Percentiles rank a stretch among this genome's conserved stretches.
Conservation (phyloP, 1,139 yeast species). For the Nakaseomyces uthaithaninus region DNA sequence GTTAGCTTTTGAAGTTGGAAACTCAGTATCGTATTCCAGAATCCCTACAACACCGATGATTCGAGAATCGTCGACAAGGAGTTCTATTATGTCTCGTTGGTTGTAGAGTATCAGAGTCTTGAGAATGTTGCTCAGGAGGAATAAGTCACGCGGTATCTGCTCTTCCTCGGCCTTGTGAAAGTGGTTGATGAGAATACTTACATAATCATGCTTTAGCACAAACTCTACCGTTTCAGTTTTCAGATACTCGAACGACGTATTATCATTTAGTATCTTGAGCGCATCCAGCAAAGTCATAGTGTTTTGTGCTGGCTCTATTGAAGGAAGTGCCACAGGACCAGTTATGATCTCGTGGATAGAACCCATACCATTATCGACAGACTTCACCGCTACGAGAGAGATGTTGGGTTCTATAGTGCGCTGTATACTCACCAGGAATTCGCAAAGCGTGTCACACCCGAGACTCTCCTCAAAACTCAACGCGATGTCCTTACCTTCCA, state of each 20-base stretch:
- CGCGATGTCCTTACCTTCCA: conserved; percentile 72
- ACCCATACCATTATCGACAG: conserved; percentile 43
- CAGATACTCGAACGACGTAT: conserved; percentile 49
- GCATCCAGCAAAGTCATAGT: conserved; percentile 42
- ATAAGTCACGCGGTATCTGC: conserved; percentile 46
- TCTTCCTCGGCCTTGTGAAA: conserved; percentile 50
- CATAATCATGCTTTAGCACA: conserved; percentile 44
- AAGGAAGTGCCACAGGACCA: conserved; percentile 70
- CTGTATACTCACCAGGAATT: conserved; percentile 65
- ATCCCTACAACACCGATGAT: conserved; percentile 66
- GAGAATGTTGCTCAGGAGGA: conserved; percentile 60
- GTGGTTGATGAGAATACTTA: conserved; percentile 43
- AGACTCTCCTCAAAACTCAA: conserved; percentile 86
- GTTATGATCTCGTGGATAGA: conserved; percentile 55
- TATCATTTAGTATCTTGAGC: conserved; percentile 47
- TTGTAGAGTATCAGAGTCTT: conserved; percentile 64
- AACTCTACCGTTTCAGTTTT: conserved; percentile 46
- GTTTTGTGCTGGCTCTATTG: conserved; percentile 39
- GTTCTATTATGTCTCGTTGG: conserved; percentile 61
- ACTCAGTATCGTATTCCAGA: conserved; percentile 87
- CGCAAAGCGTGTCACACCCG: conserved; percentile 81
- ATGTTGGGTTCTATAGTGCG: conserved; percentile 57
- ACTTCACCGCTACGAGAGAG: conserved; percentile 63
- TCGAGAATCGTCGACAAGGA: conserved; percentile 53
- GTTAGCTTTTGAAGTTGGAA: conserved; percentile 68